phyloP scores from a whole-genome alignment of 176 grass and related monocot genomes.

The Oryza rufipogon region DNA sequence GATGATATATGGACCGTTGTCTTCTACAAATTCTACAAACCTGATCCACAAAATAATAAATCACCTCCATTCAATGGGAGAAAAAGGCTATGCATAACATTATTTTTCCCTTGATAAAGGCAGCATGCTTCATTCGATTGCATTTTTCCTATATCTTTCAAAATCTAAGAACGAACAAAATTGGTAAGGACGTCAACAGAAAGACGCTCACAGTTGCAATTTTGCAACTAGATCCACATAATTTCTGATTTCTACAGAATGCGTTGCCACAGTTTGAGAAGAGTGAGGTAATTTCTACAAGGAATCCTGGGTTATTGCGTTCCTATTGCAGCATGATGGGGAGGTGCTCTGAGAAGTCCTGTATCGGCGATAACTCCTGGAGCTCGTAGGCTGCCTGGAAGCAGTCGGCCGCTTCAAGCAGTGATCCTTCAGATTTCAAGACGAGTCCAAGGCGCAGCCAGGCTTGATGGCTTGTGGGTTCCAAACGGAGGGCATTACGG shows the following conservation, averaged over 20 bases:
- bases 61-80: neutral
- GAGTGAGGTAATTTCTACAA: slow-evolving; percentile 8
- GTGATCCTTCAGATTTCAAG: slow-evolving; percentile 67
- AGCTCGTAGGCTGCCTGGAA: slow-evolving; percentile 92
- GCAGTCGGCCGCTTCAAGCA: slow-evolving; percentile 77
- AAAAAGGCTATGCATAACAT: neutral
- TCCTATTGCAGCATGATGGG: slow-evolving; percentile 57
- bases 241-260: slow-evolving; percentile 1
- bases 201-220: neutral
- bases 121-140: neutral
- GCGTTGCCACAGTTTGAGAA: neutral
- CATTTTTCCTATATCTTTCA: neutral
- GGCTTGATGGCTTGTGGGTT: slow-evolving; percentile 70
- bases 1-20: neutral
- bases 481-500: slow-evolving; percentile 68
- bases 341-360: slow-evolving; percentile 56
- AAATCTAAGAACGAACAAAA: slow-evolving; percentile 13
- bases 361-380: slow-evolving; percentile 68
- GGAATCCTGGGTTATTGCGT: slow-evolving; percentile 17
- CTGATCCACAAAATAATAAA: neutral
- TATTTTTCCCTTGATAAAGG: neutral
- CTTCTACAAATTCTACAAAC: neutral
- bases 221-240: slow-evolving; percentile 33
- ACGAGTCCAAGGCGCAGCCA: slow-evolving; percentile 84
- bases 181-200: neutral